These are phyloP conservation scores for Fallopia convolvulus DNA, from an alignment of 148 eudicot species.

Conservation along the genomic window DNA sequence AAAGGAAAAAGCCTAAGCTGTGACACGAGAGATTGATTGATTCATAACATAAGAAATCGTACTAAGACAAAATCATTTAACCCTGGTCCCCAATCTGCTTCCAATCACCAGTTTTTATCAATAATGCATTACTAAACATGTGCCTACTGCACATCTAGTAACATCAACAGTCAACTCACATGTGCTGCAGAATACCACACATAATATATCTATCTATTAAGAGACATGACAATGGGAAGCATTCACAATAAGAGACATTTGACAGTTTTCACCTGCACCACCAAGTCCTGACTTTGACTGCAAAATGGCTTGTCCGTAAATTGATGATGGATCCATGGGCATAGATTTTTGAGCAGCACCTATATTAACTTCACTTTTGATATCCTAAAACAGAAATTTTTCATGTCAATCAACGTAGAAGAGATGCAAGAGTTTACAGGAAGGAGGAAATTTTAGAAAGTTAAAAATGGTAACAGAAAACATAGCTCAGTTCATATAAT, in stretches of 20 bases:
- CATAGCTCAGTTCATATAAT: slow-evolving; percentile 11
- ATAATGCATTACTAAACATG: not conserved
- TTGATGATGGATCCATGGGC: slow-evolving; percentile 89
- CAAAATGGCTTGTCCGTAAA: slow-evolving; percentile 90
- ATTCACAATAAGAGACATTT: not conserved
- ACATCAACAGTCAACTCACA: not conserved
- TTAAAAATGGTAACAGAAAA: not conserved
- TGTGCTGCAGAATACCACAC: not conserved
- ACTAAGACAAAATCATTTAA: not conserved
- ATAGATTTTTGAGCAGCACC: slow-evolving; percentile 69
- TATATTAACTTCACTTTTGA: slow-evolving; percentile 69
- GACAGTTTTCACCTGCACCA: slow-evolving; percentile 47
- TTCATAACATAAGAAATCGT: not conserved
- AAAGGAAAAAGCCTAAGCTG: not conserved
- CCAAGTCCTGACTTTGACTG: slow-evolving; percentile 91
- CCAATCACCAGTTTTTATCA: not conserved
- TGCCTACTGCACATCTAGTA: not conserved
- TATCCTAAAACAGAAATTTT: slow-evolving; percentile 42
- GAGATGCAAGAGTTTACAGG: not conserved
- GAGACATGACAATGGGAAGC: not conserved
- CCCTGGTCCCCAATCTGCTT: not conserved
- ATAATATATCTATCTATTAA: not conserved
- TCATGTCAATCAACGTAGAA: not conserved
- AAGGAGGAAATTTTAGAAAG: not conserved
- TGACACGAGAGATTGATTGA: not conserved